Conservation (phyloP, 2,329 filamentous ascomycete species). For the Botrytis squamosa region DNA sequence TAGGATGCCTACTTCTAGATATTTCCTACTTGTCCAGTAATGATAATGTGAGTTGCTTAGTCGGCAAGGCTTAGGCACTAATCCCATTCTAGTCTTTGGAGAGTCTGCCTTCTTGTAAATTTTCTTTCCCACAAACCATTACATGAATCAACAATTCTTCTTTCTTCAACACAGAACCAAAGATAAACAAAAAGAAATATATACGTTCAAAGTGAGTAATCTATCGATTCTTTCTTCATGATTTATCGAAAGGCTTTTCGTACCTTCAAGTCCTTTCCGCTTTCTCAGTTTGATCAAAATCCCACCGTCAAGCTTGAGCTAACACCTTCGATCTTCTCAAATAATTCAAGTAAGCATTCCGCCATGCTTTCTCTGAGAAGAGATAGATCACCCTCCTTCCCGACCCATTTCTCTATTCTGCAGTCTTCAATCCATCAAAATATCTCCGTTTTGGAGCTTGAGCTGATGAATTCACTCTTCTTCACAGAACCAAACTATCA, state of each 20-base stretch:
- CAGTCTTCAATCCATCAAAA: background rate
- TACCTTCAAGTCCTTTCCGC: background rate
- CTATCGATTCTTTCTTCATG: background rate
- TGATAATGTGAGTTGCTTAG: background rate
- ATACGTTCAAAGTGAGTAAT: background rate
- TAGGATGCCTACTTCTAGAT: no score
- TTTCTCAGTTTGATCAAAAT: background rate
- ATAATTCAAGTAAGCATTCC: background rate
- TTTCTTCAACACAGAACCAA: background rate
- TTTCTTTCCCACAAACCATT: background rate
- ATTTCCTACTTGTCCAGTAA: background rate
- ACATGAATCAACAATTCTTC: background rate
- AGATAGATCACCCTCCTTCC: fast-evolving
- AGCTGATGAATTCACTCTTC: background rate
- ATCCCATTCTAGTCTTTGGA: background rate
- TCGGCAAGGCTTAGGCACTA: background rate
- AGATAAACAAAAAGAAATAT: background rate
- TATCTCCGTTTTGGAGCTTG: background rate
- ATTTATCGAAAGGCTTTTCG: background rate
- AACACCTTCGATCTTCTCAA: background rate
- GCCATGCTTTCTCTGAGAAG: background rate
- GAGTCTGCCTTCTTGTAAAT: background rate
- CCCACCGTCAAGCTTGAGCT: background rate
- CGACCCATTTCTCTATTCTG: no score
- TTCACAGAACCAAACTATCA: background rate